A percentile compares a stretch with the other conserved stretches of the same genome.
phyloP scores from a whole-genome alignment of 345 rosid species.

The Schrenkiella parvula region DNA sequence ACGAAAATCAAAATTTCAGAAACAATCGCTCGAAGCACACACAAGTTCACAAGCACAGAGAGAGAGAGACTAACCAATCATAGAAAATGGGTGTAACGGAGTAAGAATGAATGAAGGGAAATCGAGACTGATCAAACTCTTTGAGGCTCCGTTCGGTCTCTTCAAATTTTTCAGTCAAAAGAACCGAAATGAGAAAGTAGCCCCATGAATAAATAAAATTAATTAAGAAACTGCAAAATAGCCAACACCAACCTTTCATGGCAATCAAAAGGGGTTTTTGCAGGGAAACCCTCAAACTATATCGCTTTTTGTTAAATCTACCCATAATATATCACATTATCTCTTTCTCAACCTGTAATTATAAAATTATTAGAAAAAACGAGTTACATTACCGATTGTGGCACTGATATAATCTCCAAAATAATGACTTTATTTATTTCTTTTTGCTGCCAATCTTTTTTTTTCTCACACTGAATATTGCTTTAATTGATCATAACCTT shows the following conservation, averaged over 20 bases:
- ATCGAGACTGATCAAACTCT: neutral
- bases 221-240: neutral
- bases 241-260: neutral
- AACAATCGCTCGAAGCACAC: neutral
- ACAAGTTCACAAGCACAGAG: neutral
- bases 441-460: no score
- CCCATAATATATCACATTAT: no score
- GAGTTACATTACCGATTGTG: no score
- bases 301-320: neutral
- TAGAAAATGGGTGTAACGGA: neutral
- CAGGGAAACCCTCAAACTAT: neutral
- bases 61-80: neutral
- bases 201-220: neutral
- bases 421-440: no score
- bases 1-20: neutral
- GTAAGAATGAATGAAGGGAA: neutral
- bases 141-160: neutral
- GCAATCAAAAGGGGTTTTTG: neutral
- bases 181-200: neutral
- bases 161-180: neutral
- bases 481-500: no score
- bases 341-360: no score
- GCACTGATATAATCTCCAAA: no score
- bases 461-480: no score
- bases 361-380: no score